Evolutionary conservation across 2,329 filamentous ascomycete genomes (phyloP).

Genomic region (Penicillium sp.): DNA sequence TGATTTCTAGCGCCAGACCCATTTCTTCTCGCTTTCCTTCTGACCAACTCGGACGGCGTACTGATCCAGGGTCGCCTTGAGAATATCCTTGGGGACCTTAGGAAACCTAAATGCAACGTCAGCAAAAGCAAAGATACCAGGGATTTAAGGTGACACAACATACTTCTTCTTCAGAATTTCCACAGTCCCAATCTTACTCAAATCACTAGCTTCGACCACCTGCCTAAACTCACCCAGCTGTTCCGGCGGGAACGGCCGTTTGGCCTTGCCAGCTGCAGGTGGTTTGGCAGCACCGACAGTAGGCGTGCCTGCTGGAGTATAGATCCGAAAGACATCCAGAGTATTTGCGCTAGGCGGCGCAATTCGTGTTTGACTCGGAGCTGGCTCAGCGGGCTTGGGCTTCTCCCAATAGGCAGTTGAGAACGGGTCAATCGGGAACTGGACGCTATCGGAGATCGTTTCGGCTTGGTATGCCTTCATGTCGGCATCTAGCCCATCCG

Average conservation of each 20-base stretch:
- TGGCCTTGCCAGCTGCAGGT: conserved; percentile 35
- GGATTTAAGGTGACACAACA: conserved; percentile 21
- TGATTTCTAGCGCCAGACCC: conserved; percentile 56
- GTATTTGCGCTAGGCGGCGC: conserved; percentile 16
- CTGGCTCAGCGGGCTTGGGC: conserved; percentile 35
- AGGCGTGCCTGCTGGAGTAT: conserved; percentile 17
- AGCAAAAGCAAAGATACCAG: conserved; percentile 3
- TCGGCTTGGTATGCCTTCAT: conserved; percentile 72
- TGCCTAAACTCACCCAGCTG: conserved; percentile 71
- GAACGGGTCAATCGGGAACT: conserved; percentile 79
- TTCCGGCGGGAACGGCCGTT: conserved; percentile 61
- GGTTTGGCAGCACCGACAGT: conserved; percentile 24
- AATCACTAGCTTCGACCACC: conserved; percentile 71
- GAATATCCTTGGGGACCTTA: conserved; percentile 70
- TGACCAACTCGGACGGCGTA: conserved; percentile 69
- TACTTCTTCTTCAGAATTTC: conserved; percentile 75
- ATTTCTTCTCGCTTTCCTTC: conserved; percentile 69
- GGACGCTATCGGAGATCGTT: conserved; percentile 65
- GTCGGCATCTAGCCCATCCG: conserved; percentile 55
- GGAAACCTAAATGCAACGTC: conserved; percentile 61
- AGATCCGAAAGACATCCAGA: conserved; percentile 33
- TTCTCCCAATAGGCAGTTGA: conserved; percentile 78
- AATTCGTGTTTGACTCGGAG: conserved; percentile 24
- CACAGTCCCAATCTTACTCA: conserved; percentile 75
- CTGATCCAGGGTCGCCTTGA: conserved; percentile 72